A percentile compares a stretch with the other conserved stretches of the same genome.
Conservation (phyloP, 257 asterid species). For the Rubia yunnanensis region DNA sequence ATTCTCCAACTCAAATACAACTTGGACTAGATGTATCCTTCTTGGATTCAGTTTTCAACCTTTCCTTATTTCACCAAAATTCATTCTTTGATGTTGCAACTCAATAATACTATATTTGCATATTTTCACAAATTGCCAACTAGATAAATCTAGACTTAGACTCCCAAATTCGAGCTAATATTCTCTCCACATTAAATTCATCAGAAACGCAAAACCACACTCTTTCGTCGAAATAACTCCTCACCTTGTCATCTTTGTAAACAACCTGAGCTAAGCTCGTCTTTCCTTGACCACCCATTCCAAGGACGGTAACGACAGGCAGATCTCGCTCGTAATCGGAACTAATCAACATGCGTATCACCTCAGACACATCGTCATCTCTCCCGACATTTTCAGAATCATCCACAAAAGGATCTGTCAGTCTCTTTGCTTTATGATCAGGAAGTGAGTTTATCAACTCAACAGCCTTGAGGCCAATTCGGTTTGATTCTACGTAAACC, state of each 20-base stretch:
- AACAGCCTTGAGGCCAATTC: neutral
- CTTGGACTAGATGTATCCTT: too few species aligned
- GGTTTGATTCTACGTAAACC: neutral
- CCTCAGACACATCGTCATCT: neutral
- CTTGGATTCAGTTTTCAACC: too few species aligned
- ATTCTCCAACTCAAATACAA: too few species aligned
- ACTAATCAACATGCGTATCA: neutral
- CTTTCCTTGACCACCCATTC: slow-evolving; percentile 21
- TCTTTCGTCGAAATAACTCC: slow-evolving; percentile 5
- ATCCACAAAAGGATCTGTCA: slow-evolving; percentile 1
- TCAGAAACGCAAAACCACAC: slow-evolving; percentile 21
- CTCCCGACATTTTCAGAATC: slow-evolving; percentile 4
- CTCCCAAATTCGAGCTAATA: slow-evolving; percentile 9
- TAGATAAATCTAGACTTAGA: too few species aligned
- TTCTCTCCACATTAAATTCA: slow-evolving; percentile 6
- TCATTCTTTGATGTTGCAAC: too few species aligned
- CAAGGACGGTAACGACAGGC: slow-evolving; percentile 9
- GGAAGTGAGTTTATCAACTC: slow-evolving; percentile 4
- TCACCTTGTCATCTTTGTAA: slow-evolving; percentile 7
- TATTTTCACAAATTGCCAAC: too few species aligned
- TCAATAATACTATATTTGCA: too few species aligned
- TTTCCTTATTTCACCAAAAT: too few species aligned
- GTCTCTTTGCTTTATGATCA: neutral
- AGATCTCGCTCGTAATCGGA: neutral
- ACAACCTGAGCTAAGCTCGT: slow-evolving; percentile 12